Evolutionary conservation across 148 eudicot genomes (phyloP).

Genomic region (Fagopyrum tataricum): DNA sequence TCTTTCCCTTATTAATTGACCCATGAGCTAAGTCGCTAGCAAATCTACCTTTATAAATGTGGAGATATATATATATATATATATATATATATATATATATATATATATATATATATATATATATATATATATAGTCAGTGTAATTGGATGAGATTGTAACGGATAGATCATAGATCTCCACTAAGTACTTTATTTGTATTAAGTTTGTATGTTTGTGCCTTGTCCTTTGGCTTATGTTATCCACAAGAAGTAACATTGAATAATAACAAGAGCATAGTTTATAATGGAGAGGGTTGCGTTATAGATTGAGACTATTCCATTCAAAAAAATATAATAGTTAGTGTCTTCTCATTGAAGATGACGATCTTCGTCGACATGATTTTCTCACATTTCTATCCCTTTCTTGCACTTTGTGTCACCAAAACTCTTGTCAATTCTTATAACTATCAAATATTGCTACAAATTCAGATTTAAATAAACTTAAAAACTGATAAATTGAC

Average conservation of each 20-base stretch:
- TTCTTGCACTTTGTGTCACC: not conserved
- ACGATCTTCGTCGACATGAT: not conserved
- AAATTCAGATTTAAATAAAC: too few relatives aligned
- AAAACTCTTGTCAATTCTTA: not conserved
- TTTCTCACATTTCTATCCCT: not conserved
- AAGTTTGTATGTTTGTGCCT: not conserved
- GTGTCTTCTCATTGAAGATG: not conserved
- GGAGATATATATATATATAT: too few relatives aligned
- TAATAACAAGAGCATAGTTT: not conserved
- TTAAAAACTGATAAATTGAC: too few relatives aligned
- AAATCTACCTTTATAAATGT: not conserved
- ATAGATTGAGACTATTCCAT: not conserved
- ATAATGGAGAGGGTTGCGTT: slow-evolving; percentile 2
- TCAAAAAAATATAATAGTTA: not conserved
- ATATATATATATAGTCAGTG: not conserved
- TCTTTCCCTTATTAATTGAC: too few relatives aligned
- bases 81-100: too few relatives aligned
- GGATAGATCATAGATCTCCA: not conserved
- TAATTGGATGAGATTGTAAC: not conserved
- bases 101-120: too few relatives aligned
- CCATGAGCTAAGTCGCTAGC: not conserved
- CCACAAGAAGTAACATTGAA: not conserved
- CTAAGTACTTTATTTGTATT: not conserved
- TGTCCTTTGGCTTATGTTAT: slow-evolving; percentile 2
- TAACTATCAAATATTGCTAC: too few relatives aligned